Conservation (phyloP, 2,329 filamentous ascomycete genomes). For the Cladosporium sp. region DNA sequence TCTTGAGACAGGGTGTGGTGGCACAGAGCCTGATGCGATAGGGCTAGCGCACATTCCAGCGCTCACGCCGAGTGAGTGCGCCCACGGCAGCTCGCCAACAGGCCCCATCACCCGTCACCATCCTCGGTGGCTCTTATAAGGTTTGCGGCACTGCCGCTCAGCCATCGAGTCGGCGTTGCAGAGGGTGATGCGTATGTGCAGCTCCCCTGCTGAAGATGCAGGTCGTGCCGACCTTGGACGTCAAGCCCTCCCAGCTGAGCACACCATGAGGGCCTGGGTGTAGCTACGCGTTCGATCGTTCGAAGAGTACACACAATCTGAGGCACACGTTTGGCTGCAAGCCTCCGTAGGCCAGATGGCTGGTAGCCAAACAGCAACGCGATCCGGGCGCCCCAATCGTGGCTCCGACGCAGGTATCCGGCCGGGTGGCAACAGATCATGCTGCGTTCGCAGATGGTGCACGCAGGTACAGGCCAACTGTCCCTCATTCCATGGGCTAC, state of each 20-base stretch:
- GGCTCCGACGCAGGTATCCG: conserved; percentile 26
- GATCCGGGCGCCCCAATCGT: conserved; percentile 15
- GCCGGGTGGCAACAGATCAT: conserved; percentile 23
- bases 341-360: conserved; percentile 6
- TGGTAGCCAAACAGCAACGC: conserved; percentile 17
- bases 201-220: background rate
- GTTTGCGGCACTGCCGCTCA: conserved; percentile 8
- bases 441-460: conserved; percentile 28
- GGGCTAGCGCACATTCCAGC: conserved; percentile 22
- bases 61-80: conserved; percentile 9
- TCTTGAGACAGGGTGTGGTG: conserved; percentile 25
- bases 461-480: conserved; percentile 23
- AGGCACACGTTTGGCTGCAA: conserved; percentile 3
- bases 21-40: conserved; percentile 21
- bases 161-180: background rate
- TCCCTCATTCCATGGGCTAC: conserved; percentile 9
- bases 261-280: background rate
- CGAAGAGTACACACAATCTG: background rate
- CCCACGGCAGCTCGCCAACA: conserved; percentile 22
- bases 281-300: conserved; percentile 8
- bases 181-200: background rate
- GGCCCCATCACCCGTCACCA: background rate
- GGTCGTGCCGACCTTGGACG: conserved; percentile 5
- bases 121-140: conserved; percentile 8
- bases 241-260: background rate